Evolutionary conservation across 768 basidiomycete genomes (phyloP), one percentile per base, ranked within the genome.

Genomic region (Sistotremastrum suecicum): DNA sequence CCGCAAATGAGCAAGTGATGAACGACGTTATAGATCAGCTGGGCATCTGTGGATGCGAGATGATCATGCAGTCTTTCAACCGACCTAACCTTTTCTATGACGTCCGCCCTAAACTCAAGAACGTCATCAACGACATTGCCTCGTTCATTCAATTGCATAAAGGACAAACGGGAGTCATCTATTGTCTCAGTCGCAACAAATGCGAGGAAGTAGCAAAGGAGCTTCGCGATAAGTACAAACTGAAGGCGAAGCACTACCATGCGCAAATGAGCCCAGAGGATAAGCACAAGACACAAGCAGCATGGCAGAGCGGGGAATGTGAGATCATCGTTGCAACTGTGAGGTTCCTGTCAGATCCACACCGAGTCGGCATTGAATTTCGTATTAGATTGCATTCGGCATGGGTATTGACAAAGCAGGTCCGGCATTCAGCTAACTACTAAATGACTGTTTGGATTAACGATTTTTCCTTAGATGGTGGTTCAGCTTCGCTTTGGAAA

Each of bases 391-490:
- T 52, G 91, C 91, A 0, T 98, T 98, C 60, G 94, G 94, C 7
- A 98, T 98, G 91, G 92, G 94, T 1, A 87, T 94, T 42, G 87
- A 92, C 61, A 91, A 92, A 60, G 60, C 78, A 4, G 74, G 86
- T 54, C 20, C 32, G 20, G 20, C 20, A 20, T 20, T 20, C 20
- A 20, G 20, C 20, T 20, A 20, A 20, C 20, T 20, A 20, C 20
- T 20, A 20, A 20, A 20, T 20, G 20, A 20, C 20, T 20, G 20
- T 20, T 20, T 20, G 20, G 20, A 20, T 20, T 20, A 20, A 20
- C 20, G 20, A 20, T 20, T 20, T 20, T 20, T 20, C 20, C 20
- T 20, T 20, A 20, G 20, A 20, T 20, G 20, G 20, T 20, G 20
- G 20, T 20, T 20, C 20, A 20, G 20, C 20, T 20, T 20, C 20